Percentiles rank a stretch among this genome's conserved stretches.
phyloP scores from a whole-genome alignment of 2,329 filamentous ascomycete species.

The Diaporthe citri region DNA sequence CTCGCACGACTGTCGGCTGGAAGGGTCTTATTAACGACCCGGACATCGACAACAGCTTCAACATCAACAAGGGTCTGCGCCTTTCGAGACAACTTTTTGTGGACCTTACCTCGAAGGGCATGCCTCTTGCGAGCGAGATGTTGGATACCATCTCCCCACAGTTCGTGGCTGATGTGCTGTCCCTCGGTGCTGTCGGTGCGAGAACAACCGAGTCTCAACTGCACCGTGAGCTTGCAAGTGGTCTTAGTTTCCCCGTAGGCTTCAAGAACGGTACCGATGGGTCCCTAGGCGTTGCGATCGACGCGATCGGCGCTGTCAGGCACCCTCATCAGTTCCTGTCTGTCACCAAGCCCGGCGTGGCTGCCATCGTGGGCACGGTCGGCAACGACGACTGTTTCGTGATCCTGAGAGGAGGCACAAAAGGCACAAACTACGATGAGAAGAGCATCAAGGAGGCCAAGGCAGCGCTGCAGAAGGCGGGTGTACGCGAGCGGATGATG shows the following conservation, averaged over 20 bases:
- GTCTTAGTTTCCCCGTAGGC: constrained; percentile 95
- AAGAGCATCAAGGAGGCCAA: constrained; percentile 88
- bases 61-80: constrained; percentile 97
- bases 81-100: constrained; percentile 91
- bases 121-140: constrained; percentile 98
- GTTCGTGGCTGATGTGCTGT: constrained; percentile 93
- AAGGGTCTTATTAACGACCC: constrained; percentile 99
- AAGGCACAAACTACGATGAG: constrained; percentile 93
- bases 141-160: constrained; percentile 98
- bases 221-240: constrained; percentile 93
- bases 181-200: constrained; percentile 93
- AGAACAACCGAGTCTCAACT: constrained; percentile 96
- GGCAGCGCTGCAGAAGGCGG: constrained; percentile 79
- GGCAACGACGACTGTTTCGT: constrained; percentile 99
- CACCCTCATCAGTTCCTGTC: constrained; percentile 97
- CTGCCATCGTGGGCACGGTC: constrained; percentile 92
- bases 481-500: constrained; percentile 85
- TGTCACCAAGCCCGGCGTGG: constrained; percentile 95
- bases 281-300: constrained; percentile 87
- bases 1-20: constrained; percentile 97
- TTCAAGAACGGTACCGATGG: constrained; percentile 99
- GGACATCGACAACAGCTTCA: constrained; percentile 97
- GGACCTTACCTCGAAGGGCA: constrained; percentile 89
- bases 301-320: constrained; percentile 92
- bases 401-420: constrained; percentile 91